These are phyloP conservation scores for Penicillium cataractarum DNA, from an alignment of 495 filamentous ascomycete genomes.

Conservation along the genomic window DNA sequence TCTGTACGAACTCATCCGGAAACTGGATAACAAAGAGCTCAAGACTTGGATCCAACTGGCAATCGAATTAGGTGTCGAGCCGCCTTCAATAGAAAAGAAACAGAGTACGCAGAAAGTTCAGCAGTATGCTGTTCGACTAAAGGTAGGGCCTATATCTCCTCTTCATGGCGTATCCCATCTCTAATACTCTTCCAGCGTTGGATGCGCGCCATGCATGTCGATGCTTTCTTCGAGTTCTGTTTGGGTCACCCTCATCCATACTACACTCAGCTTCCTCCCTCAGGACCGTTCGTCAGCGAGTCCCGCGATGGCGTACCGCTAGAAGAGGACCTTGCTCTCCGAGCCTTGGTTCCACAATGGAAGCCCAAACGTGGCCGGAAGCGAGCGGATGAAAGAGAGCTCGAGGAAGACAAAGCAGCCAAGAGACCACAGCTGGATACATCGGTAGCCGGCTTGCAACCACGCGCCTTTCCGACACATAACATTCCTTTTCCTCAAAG, in stretches of 20 bases:
- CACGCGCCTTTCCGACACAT: constrained; percentile 52
- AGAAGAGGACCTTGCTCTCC: constrained; percentile 90
- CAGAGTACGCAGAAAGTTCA: constrained; percentile 97
- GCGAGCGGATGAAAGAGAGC: constrained; percentile 76
- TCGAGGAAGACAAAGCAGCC: constrained; percentile 54
- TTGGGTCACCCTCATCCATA: constrained; percentile 80
- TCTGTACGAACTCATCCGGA: constrained; percentile 82
- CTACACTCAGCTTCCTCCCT: constrained; percentile 77
- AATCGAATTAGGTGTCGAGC: constrained; percentile 86
- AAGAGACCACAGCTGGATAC: constrained; percentile 72
- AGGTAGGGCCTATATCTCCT: constrained; percentile 56
- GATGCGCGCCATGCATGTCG: constrained; percentile 98
- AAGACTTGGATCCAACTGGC: constrained; percentile 97
- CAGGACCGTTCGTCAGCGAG: constrained; percentile 61
- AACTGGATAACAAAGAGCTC: constrained; percentile 83
- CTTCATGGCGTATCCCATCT: not conserved
- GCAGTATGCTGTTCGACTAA: constrained; percentile 93
- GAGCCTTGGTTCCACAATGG: constrained; percentile 86
- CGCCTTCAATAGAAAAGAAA: constrained; percentile 79
- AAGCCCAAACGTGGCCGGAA: constrained; percentile 87
- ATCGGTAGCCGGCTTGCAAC: constrained; percentile 61
- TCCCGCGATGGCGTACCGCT: constrained; percentile 83
- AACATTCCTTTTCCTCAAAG: constrained; percentile 58
- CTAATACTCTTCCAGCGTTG: constrained; percentile 65
- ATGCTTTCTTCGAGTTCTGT: constrained; percentile 94